Evolutionary conservation across 345 rosid species (phyloP).

Genomic region (Populus euphratica): DNA sequence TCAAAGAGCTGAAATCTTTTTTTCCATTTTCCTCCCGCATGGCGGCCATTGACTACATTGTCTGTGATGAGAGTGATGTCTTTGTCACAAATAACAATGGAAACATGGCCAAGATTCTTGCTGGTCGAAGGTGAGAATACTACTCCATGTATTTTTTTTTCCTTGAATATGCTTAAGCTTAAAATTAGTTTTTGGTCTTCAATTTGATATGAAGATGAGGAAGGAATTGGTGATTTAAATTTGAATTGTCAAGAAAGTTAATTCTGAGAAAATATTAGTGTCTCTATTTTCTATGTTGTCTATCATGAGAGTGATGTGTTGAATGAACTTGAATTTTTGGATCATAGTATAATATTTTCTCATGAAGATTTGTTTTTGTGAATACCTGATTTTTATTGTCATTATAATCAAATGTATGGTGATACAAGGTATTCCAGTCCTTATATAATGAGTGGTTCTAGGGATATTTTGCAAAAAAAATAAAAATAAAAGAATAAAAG

Average conservation of each 20-base stretch:
- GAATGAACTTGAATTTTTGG: background rate
- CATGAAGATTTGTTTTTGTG: background rate
- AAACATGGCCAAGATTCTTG: conserved; percentile 98
- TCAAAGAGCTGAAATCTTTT: conserved; percentile 66
- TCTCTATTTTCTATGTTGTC: background rate
- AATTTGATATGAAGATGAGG: background rate
- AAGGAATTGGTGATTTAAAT: background rate
- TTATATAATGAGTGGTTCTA: background rate
- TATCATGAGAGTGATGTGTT: background rate
- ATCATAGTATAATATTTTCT: background rate
- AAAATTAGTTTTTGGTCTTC: background rate
- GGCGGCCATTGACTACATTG: conserved; percentile 91
- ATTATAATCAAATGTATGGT: background rate
- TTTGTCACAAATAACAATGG: conserved; percentile 95
- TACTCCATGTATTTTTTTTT: background rate
- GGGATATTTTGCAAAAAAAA: background rate
- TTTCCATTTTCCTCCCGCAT: conserved; percentile 84
- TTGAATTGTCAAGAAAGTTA: background rate
- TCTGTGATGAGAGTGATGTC: conserved; percentile 89
- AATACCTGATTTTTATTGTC: background rate
- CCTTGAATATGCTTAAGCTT: background rate
- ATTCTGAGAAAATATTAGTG: background rate
- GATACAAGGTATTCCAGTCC: background rate
- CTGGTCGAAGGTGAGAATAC: conserved; percentile 84
- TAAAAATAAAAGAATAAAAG: too few species aligned